phyloP scores from a whole-genome alignment of 2,329 filamentous ascomycete genomes.

The Ophiosphaerella herpotricha region DNA sequence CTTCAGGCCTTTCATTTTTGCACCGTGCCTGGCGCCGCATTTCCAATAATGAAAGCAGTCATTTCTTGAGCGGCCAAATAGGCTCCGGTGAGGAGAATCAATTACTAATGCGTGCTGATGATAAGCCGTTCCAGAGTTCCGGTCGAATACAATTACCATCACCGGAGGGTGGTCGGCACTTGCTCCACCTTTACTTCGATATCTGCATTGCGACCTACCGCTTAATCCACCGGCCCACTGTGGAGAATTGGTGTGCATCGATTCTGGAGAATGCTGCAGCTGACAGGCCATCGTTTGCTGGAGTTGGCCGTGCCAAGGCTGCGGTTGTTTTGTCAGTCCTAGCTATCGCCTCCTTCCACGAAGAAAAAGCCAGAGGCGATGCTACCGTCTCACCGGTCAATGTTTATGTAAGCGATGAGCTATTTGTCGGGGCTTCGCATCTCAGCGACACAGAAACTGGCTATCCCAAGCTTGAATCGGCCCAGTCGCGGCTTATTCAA shows the following conservation, averaged over 20 bases:
- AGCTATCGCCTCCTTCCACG: slow-evolving; percentile 54
- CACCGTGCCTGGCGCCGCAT: slow-evolving; percentile 71
- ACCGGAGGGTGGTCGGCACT: slow-evolving; percentile 22
- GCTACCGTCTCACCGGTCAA: slow-evolving; percentile 30
- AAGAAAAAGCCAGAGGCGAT: slow-evolving; percentile 44
- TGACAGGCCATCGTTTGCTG: slow-evolving; percentile 41
- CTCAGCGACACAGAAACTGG: slow-evolving; percentile 55
- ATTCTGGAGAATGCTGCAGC: slow-evolving; percentile 17
- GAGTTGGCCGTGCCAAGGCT: slow-evolving; percentile 51
- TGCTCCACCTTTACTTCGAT: slow-evolving; percentile 61
- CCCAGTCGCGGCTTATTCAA: slow-evolving; percentile 61
- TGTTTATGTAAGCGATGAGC: slow-evolving; percentile 43
- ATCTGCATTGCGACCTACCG: slow-evolving; percentile 64
- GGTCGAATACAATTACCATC: slow-evolving; percentile 32
- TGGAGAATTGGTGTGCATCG: slow-evolving; percentile 51
- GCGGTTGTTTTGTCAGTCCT: slow-evolving; percentile 46
- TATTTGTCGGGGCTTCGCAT: slow-evolving; percentile 47
- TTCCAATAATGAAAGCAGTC: slow-evolving; percentile 59
- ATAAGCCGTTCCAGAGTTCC: slow-evolving; percentile 53
- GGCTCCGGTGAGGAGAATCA: slow-evolving; percentile 45
- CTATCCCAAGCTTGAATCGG: slow-evolving; percentile 58
- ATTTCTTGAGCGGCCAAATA: slow-evolving; percentile 16
- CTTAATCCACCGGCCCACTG: slow-evolving; percentile 58
- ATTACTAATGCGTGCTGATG: slow-evolving; percentile 55
- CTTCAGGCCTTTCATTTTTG: slow-evolving; percentile 61